Evolutionary conservation across 2,329 filamentous ascomycete species (phyloP).

Genomic region (Dothistroma septosporum): DNA sequence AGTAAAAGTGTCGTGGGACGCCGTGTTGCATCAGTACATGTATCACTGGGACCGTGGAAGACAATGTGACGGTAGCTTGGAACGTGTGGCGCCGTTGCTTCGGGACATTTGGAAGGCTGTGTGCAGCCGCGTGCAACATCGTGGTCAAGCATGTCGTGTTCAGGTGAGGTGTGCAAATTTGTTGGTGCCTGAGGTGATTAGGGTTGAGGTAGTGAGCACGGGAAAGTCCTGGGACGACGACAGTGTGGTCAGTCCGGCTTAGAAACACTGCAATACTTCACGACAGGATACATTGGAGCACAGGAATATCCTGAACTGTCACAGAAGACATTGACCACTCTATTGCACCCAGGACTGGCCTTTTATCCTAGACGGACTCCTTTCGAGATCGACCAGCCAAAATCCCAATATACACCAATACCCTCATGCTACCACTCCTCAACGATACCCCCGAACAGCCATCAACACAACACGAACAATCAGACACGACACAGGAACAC

Average conservation of each 20-base stretch:
- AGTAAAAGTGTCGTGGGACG: background rate
- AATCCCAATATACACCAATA: background rate
- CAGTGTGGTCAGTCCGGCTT: background rate
- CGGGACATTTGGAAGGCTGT: background rate
- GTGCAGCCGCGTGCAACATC: background rate
- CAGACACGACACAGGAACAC: background rate
- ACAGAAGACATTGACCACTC: background rate
- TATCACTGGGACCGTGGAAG: background rate
- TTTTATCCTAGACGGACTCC: background rate
- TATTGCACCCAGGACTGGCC: background rate
- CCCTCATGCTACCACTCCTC: background rate
- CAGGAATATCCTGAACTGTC: background rate
- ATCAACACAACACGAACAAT: background rate
- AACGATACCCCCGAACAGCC: background rate
- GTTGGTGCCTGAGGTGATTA: background rate
- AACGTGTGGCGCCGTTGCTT: background rate
- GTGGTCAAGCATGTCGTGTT: background rate
- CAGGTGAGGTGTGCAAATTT: background rate
- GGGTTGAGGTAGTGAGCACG: background rate
- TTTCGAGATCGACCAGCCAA: background rate
- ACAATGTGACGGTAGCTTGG: background rate
- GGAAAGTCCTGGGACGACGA: background rate
- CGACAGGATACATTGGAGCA: background rate
- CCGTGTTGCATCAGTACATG: background rate
- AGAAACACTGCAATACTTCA: background rate